Evolutionary conservation across 768 basidiomycete genomes (phyloP), one percentile per base, ranked within the genome.

Genomic region (Omphalotus guepiniiformis): DNA sequence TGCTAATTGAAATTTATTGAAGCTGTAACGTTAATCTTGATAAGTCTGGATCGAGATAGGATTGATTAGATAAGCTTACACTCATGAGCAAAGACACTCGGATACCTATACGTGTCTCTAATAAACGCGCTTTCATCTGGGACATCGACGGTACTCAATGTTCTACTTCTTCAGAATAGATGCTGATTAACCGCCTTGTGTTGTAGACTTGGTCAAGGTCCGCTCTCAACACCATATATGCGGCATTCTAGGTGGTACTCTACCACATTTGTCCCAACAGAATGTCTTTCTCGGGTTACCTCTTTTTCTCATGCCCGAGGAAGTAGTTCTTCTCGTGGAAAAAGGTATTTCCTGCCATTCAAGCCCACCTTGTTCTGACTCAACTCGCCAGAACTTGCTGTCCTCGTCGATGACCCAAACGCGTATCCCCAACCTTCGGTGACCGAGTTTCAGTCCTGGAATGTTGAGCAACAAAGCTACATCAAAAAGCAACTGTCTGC

Each of bases 251-350:
- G 76, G 82, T 1, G 96, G 96, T 0, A 98, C 96, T 1, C 79
- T 99, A 12, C 94, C 96, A 2, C 92, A 93, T 60, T 75, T 98
- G 1, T 84, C 93, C 1, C 94, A 97, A 58, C 96, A 99, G 66
- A 99, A 99, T 70, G 80, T 88, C 2, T 99, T 99, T 61, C 73
- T 99, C 27, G 96, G 96, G 6, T 68, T 93, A n/a, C 96, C 96
- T 1, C 71, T 96, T 5, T 70, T 89, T 6, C 71, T 98, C 2
- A 79, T 90, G 66, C 90, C 92, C 0, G 96, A 99, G 64, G 96
- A 98, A 61, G 91, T 85, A 7, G 90, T 89, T 9, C 73, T 94
- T 26, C 80, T 98, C 5, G 79, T 97, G 12, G 77, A 85, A 54
- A 87, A 88, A 51, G 80, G 96, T 92, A 45, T 18, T 26, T 34